Evolutionary conservation across 139 green algal genomes (phyloP), one percentile per base, ranked within the genome.

Genomic region (Zygnema cylindricum): DNA sequence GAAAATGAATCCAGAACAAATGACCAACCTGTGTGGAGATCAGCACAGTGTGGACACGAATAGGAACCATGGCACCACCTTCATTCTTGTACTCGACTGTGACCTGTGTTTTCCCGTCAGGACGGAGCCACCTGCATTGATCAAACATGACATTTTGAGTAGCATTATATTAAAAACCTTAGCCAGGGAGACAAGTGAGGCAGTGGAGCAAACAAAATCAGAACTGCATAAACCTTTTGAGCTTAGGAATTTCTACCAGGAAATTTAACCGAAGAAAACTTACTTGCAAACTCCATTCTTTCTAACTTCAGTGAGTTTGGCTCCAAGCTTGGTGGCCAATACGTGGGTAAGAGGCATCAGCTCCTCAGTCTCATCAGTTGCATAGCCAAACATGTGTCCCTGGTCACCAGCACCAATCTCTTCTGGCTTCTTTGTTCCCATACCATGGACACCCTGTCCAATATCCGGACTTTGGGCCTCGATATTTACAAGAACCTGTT

Each of bases 351-450:
- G 94, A 35, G 98, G 98, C 98, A 99, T 99, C 57, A 99, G 95
- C 95, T 99, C 97, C 11, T 88, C 79, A 2, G 97, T 99, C 95
- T 99, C 98, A 85, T 99, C 98, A 25, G 96, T 98, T 87, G 98
- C 98, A 83, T 99, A 99, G 76, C 98, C 98, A 93, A 99, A 99
- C 98, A 99, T 99, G 93, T 98, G 96, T 77, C 98, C 98, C 94
- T 99, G 98, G 95, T 99, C 98, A 86, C 98, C 98, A 49, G 97
- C 97, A 57, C 98, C 98, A 55, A 98, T 97, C 89, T 99, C 96
- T 94, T 99, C 98, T 30, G 98, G 93, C 22, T 95, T 95, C 95
- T 99, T 99, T 86, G 97, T 99, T 90, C 96, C 97, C 96, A 99
- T 97, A 82, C 98, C 98, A 90, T 99, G 98, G 82, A 99, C 98